These are phyloP conservation scores for Cutaneotrichosporon cutaneum DNA, from an alignment of 1,284 basidiomycete species.

Conservation along the genomic window DNA sequence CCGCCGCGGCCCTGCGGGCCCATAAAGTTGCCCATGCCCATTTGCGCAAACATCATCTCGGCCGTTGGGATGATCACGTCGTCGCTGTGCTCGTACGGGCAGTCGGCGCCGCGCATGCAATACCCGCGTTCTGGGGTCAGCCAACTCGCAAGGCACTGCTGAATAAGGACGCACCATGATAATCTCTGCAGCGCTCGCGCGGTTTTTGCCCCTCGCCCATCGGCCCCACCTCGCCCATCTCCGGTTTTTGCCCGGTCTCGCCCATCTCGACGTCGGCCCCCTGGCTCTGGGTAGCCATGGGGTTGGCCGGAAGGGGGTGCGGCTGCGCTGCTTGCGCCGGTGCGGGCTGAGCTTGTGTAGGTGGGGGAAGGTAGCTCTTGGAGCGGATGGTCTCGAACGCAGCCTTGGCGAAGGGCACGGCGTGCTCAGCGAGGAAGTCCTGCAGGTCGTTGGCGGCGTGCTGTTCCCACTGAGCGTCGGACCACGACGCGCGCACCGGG, in stretches of 20 bases:
- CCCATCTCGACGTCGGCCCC: slow-evolving; percentile 37
- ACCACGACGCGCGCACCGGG: slow-evolving; percentile 56
- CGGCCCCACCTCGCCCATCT: no score
- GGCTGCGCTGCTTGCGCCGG: neutral
- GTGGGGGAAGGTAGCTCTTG: slow-evolving; percentile 62
- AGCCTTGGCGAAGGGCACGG: slow-evolving; percentile 72
- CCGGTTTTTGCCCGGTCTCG: no score
- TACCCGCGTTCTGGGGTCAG: slow-evolving; percentile 71
- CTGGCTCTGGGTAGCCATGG: neutral
- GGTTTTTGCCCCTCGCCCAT: slow-evolving; percentile 12
- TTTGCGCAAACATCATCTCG: slow-evolving; percentile 55
- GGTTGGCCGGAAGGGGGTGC: slow-evolving; percentile 18
- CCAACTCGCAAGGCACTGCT: neutral
- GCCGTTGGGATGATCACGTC: slow-evolving; percentile 53
- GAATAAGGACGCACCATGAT: slow-evolving; percentile 69
- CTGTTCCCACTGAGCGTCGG: slow-evolving; percentile 76
- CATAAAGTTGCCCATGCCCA: slow-evolving; percentile 43
- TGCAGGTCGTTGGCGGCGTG: slow-evolving; percentile 73
- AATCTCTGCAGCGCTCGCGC: slow-evolving; percentile 66
- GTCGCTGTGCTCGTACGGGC: slow-evolving; percentile 87
- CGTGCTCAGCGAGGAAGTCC: slow-evolving; percentile 89
- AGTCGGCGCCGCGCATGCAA: slow-evolving; percentile 83
- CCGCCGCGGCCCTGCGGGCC: slow-evolving; percentile 55
- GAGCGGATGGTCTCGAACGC: slow-evolving; percentile 77
- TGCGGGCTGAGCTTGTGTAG: slow-evolving; percentile 44